Base-by-base conservation (phyloP, 2,329 filamentous ascomycete genomes). In the Coleophoma crateriformis region DNA sequence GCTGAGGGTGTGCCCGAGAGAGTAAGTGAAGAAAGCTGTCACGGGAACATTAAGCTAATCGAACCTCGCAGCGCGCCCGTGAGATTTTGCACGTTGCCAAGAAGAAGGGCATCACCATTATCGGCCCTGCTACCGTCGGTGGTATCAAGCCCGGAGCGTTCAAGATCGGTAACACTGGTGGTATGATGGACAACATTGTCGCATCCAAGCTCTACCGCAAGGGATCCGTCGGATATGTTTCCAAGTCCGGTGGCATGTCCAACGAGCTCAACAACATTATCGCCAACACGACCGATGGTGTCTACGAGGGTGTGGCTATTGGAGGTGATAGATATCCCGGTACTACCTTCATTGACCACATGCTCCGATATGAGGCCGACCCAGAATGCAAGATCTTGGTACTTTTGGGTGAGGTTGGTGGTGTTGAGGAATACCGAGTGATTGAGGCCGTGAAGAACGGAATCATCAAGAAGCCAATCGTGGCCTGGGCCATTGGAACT, bases 101-200 rank as follows among this genome's bases (percentile, higher is more conserved):
- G 78, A 92, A 96, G 84, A 99, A 97, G 87, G 92, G 92, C 57
- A 87, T 99, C 69, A 96, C 91, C 73, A 99, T 99, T 72, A 96
- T 99, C 68, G 94, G 94, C 59, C 94, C 94, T 58, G 94, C 94
- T 64, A 99, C 94, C 50, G 94, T 99, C 56, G 94, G 94, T 83
- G 94, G 94, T 67, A 97, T 99, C 78, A 99, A 97, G 84, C 94
- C 94, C 56, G 94, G 94, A 72, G 89, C 88, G 71, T 99, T 92
- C 88, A 99, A 97, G 84, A 99, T 99, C 60, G 94, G 94, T 71
- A 99, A 99, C 83, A 99, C 94, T 65, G 94, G 94, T 82, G 94
- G 94, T 74, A 99, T 99, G 94, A 99, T 99, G 94, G 94, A 99
- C 83, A 99, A 99, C 84, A 99, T 99, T 66, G 94, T 99, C 58